Evolutionary conservation across 2,329 filamentous ascomycete genomes (phyloP), one percentile per base, ranked within the genome.

Genomic region (Fusarium mangiferae): DNA sequence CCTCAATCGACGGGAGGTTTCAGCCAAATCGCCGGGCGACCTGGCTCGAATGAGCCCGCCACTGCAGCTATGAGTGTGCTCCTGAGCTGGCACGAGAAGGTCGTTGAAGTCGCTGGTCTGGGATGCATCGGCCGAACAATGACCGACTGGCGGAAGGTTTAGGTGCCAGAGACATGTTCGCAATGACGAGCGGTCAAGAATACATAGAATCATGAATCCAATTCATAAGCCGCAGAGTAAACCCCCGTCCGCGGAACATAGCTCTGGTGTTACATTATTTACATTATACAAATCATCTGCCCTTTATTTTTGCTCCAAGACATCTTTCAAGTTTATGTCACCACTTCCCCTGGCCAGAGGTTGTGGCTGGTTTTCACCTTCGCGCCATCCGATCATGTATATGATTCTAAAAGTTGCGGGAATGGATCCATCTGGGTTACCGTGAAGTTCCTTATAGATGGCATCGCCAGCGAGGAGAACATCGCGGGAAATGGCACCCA

Each of bases 311-410:
- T 82, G 82, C 78, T 89, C 86, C 46, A 90, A 77, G 24, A 98
- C 86, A 81, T 98, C 95, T 82, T 96, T 97, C 72, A 99, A 87
- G 82, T 93, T 98, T 46, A 98, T 85, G 80, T 98, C 88, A 15
- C 94, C 96, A 73, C 92, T 97, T 1, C 96, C 96, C 75, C 96
- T 90, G 74, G 92, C 84, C 66, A 98, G 84, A 10, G 96, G 95
- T 83, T 96, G 87, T 5, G 92, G 87, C 83, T 98, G 95, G 60
- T 91, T 90, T 36, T 89, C 88, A 5, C 93, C 92, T 75, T 95
- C 93, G 81, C 96, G 97, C 96, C 96, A 99, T 1, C 96, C 96
- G 83, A 99, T 99, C 95, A 98, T 98, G 82, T 96, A 98, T 70
- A 99, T 98, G 77, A 98, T 88, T 76, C 96, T 89, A 80, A 98